Conservation (phyloP, 805 yeast genomes). For the Cyberlindnera petersonii region DNA sequence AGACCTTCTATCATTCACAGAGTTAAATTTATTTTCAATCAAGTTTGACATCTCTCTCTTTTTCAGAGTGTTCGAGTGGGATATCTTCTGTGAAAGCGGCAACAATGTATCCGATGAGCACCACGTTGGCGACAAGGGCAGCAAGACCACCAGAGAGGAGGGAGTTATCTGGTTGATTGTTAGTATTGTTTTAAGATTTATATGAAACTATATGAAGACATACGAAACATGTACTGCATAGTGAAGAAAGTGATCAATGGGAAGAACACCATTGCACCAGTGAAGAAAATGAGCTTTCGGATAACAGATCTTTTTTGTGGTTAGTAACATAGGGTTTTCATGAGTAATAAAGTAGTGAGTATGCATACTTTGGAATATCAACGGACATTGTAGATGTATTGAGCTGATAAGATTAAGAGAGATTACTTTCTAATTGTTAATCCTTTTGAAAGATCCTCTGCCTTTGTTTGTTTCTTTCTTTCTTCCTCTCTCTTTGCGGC, state of each 20-base stretch:
- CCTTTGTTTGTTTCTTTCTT: too few species aligned
- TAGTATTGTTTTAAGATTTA: too few species aligned
- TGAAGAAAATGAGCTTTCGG: constrained; percentile 65
- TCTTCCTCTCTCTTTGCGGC: too few species aligned
- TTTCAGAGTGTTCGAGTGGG: constrained; percentile 30
- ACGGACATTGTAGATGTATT: constrained; percentile 24
- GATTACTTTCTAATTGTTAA: too few species aligned
- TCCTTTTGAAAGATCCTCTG: too few species aligned
- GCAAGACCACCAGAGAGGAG: constrained; percentile 76
- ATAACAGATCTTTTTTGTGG: constrained; percentile 52
- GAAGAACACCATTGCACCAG: constrained; percentile 68
- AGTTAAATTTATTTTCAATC: too few species aligned
- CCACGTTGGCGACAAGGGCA: constrained; percentile 71
- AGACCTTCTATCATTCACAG: too few species aligned
- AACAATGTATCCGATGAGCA: constrained; percentile 65
- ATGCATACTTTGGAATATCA: constrained; percentile 27
- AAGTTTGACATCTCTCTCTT: constrained; percentile 35
- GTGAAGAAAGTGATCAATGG: constrained; percentile 64
- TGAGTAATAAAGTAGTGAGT: not conserved
- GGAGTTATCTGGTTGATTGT: constrained; percentile 37
- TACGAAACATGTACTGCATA: constrained; percentile 37
- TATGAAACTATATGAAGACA: too few species aligned
- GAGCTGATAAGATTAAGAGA: too few species aligned
- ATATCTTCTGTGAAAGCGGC: constrained; percentile 71
- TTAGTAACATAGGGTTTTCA: not conserved